phyloP scores from a whole-genome alignment of 148 eudicot species.

The Dysphania ambrosioides region DNA sequence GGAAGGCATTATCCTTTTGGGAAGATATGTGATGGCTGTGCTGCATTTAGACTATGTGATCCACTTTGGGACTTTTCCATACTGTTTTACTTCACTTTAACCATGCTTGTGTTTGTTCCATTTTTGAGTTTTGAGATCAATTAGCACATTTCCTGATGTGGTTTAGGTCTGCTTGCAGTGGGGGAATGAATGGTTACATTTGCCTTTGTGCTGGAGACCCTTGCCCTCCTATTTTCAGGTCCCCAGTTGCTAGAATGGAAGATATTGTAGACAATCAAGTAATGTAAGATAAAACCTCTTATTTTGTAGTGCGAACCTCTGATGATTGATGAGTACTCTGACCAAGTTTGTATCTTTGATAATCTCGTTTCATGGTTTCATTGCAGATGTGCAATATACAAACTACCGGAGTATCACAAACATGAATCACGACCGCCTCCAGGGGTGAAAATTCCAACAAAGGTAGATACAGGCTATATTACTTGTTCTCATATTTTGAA shows the following conservation, averaged over 20 bases:
- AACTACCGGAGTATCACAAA: constrained; percentile 78
- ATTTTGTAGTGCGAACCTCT: not conserved
- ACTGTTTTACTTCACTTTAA: not conserved
- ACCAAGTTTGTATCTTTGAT: not conserved
- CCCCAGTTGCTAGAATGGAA: constrained; percentile 78
- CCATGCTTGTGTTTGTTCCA: not conserved
- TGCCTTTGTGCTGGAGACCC: constrained; percentile 93
- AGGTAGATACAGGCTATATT: constrained; percentile 38
- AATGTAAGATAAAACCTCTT: constrained; percentile 44
- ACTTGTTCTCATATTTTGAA: not conserved
- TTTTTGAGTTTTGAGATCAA: constrained; percentile 17
- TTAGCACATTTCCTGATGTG: constrained; percentile 36
- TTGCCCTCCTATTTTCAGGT: constrained; percentile 85
- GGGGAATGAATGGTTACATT: constrained; percentile 94
- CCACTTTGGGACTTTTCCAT: not conserved
- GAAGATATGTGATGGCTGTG: not conserved
- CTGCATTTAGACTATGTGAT: not conserved
- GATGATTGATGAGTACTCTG: not conserved
- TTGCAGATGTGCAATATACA: constrained; percentile 81
- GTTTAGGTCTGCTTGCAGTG: constrained; percentile 62
- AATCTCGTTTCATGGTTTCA: constrained; percentile 8
- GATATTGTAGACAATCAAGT: constrained; percentile 89
- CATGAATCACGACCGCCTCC: constrained; percentile 69
- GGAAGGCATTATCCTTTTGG: not conserved
- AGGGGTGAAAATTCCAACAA: constrained; percentile 68